Conservation (phyloP, 2,329 filamentous ascomycete genomes). For the Verticillium zaregamsianum region DNA sequence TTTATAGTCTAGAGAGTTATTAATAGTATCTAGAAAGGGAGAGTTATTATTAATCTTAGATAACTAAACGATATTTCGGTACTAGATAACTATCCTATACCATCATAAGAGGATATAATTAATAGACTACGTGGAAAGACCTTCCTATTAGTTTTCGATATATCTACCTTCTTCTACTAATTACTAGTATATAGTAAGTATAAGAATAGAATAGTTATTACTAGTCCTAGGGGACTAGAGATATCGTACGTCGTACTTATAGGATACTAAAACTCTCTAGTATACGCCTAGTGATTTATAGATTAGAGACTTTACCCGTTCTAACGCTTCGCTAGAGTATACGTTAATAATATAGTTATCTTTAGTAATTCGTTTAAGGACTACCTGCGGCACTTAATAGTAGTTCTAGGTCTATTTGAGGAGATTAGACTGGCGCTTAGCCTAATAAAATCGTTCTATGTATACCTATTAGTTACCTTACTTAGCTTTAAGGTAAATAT, state of each 20-base stretch:
- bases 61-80: no score
- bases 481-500: background rate
- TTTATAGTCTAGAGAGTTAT: no score
- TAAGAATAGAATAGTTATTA: background rate
- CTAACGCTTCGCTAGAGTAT: background rate
- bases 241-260: background rate
- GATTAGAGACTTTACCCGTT: background rate
- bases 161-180: background rate
- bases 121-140: background rate
- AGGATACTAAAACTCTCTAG: background rate
- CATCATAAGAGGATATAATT: background rate
- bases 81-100: background rate
- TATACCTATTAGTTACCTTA: background rate
- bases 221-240: background rate
- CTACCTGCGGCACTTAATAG: background rate
- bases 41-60: no score
- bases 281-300: background rate
- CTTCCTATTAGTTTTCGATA: background rate
- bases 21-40: no score
- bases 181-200: background rate
- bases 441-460: background rate
- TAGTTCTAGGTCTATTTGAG: background rate
- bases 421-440: background rate
- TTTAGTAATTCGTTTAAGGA: background rate
- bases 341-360: background rate